Evolutionary conservation across 2,329 filamentous ascomycete genomes (phyloP).

Genomic region (Diaporthe nobilis): DNA sequence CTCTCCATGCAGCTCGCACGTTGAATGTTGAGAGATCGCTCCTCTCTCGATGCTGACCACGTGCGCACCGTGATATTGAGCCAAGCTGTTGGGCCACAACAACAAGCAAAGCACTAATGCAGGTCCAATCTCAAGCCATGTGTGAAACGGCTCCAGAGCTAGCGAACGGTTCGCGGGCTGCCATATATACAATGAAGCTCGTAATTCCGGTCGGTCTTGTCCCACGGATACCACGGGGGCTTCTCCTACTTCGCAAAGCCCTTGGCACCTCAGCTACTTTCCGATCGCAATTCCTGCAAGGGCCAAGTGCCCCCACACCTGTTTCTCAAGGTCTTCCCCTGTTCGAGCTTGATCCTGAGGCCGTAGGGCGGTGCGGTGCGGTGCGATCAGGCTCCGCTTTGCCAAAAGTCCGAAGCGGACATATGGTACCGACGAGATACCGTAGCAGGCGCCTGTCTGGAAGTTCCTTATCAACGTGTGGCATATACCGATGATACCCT

Average conservation of each 20-base stretch:
- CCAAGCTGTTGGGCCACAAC: not conserved
- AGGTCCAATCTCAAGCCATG: not conserved
- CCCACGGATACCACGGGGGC: no score
- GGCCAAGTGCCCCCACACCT: no score
- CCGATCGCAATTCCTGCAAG: no score
- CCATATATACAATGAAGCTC: no score
- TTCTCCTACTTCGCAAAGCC: no score
- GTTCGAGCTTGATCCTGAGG: not conserved
- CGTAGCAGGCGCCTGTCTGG: not conserved
- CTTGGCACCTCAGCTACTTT: no score
- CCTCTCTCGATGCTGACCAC: not conserved
- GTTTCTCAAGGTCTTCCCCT: no score
- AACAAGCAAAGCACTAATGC: conserved; percentile 4
- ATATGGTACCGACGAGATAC: not conserved
- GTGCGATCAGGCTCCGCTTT: not conserved
- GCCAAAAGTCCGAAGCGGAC: not conserved
- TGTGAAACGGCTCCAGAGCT: no score
- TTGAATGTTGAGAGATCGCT: not conserved
- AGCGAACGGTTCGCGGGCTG: no score
- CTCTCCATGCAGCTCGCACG: not conserved
- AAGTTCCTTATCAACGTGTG: not conserved
- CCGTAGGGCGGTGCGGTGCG: not conserved
- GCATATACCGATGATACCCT: not conserved
- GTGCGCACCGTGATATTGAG: not conserved
- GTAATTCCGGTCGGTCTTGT: no score